Conservation (phyloP, 352 stramenopile species). For the Phytopythium helicoides region DNA sequence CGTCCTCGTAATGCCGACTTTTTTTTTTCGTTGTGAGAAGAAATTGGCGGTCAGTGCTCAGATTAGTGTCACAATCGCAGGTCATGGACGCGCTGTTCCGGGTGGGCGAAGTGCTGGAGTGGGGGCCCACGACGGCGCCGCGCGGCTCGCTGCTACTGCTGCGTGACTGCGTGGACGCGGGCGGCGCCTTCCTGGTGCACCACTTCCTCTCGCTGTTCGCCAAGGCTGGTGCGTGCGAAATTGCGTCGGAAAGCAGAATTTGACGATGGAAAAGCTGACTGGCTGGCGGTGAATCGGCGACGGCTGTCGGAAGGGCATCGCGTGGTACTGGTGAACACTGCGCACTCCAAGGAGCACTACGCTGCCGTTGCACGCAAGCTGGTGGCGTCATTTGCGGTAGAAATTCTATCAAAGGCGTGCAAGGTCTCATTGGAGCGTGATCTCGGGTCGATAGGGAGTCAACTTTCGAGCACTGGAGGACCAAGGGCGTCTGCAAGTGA, state of each 20-base stretch:
- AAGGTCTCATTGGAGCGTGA: neutral
- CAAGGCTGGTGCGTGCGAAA: slow-evolving; percentile 42
- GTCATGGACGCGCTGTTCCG: slow-evolving; percentile 46
- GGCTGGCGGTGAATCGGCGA: neutral
- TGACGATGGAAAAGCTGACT: neutral
- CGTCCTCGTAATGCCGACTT: too few species aligned
- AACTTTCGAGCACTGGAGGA: slow-evolving; percentile 37
- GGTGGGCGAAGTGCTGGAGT: slow-evolving; percentile 50
- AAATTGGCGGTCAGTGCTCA: too few species aligned
- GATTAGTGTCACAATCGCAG: too few species aligned
- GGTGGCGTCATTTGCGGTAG: slow-evolving; percentile 15
- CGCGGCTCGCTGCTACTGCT: slow-evolving; percentile 53
- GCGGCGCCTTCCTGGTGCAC: slow-evolving; percentile 62
- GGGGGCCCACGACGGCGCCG: slow-evolving; percentile 46
- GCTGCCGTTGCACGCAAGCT: slow-evolving; percentile 63
- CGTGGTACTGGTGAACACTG: slow-evolving; percentile 56
- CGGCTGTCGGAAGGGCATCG: slow-evolving; percentile 32
- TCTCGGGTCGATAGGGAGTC: slow-evolving; percentile 27
- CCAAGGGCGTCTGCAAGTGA: slow-evolving; percentile 32
- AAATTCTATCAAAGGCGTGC: neutral
- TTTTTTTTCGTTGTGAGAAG: too few species aligned
- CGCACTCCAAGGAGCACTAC: slow-evolving; percentile 57
- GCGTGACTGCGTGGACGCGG: slow-evolving; percentile 51
- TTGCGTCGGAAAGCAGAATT: neutral
- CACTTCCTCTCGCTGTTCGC: slow-evolving; percentile 71